Conservation (phyloP, 2,329 filamentous ascomycete genomes). For the Allantophomopsis lycopodina region DNA sequence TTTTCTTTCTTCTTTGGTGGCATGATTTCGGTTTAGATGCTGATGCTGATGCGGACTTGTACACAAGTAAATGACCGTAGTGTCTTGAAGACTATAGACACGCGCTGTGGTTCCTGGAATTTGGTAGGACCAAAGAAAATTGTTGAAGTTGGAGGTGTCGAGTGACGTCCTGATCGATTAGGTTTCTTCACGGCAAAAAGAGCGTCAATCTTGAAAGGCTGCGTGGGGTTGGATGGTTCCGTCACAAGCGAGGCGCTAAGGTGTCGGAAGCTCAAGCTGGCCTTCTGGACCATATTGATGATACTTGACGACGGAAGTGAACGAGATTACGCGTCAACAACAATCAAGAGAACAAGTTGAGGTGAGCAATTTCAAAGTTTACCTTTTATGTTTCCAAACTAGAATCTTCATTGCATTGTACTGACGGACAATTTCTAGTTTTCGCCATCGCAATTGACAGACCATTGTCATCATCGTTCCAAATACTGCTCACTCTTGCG, state of each 20-base stretch:
- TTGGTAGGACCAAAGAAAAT: neutral
- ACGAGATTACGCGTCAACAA: neutral
- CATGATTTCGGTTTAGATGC: slow-evolving; percentile 37
- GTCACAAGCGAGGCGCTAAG: neutral
- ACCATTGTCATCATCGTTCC: slow-evolving; percentile 4
- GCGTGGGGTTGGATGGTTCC: too few relatives aligned
- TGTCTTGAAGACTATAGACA: neutral
- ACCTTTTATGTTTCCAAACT: too few relatives aligned
- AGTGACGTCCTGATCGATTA: too few relatives aligned
- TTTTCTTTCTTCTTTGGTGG: slow-evolving; percentile 51
- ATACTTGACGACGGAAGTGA: neutral
- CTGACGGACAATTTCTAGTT: neutral
- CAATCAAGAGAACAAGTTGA: too few relatives aligned
- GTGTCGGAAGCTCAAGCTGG: slow-evolving; percentile 20
- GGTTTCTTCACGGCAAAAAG: too few relatives aligned
- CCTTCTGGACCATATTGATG: slow-evolving; percentile 6
- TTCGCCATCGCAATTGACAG: neutral
- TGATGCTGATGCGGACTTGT: neutral
- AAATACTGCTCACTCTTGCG: neutral
- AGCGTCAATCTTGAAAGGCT: too few relatives aligned
- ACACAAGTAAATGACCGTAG: neutral
- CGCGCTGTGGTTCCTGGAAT: neutral
- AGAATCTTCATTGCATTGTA: neutral
- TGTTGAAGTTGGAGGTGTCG: too few relatives aligned
- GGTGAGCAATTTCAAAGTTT: too few relatives aligned